Conservation (phyloP, 495 filamentous ascomycete genomes). For the Talaromyces liani region DNA sequence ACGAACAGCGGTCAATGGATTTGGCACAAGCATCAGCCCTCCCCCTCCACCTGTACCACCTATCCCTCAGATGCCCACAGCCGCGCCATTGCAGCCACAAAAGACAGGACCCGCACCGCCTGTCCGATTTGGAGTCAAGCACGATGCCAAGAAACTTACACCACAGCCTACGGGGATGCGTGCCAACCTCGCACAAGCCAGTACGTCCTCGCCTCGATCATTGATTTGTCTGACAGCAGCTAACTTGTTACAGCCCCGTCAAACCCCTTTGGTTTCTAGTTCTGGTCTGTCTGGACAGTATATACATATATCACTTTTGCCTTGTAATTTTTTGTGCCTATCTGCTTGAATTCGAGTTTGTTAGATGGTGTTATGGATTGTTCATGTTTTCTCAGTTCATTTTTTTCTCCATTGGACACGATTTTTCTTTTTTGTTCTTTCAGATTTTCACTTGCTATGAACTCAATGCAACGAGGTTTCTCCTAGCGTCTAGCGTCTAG, state of each 20-base stretch:
- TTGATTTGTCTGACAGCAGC: background rate
- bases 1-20: constrained; percentile 53
- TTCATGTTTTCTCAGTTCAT: background rate
- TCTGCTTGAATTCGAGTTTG: background rate
- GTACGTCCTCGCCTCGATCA: constrained; percentile 55
- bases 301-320: constrained; percentile 6
- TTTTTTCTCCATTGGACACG: background rate
- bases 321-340: background rate
- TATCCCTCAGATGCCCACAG: constrained; percentile 43
- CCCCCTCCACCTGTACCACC: constrained; percentile 31
- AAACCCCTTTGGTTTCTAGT: constrained; percentile 82
- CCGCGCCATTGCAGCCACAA: constrained; percentile 65
- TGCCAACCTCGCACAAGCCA: constrained; percentile 88
- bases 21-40: constrained; percentile 31
- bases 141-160: constrained; percentile 64
- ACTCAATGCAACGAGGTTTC: constrained; percentile 5
- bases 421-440: background rate
- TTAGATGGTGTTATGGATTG: constrained; percentile 6
- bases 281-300: background rate
- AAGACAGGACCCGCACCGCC: constrained; percentile 91
- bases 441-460: constrained; percentile 1
- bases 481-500: constrained; percentile 8
- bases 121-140: constrained; percentile 76
- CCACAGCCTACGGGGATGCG: constrained; percentile 84
- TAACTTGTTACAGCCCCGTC: constrained; percentile 56